A percentile compares a stretch with the other conserved stretches of the same genome.
These are phyloP conservation scores for Boletus speciosus DNA, from an alignment of 768 basidiomycete genomes.

Conservation along the genomic window DNA sequence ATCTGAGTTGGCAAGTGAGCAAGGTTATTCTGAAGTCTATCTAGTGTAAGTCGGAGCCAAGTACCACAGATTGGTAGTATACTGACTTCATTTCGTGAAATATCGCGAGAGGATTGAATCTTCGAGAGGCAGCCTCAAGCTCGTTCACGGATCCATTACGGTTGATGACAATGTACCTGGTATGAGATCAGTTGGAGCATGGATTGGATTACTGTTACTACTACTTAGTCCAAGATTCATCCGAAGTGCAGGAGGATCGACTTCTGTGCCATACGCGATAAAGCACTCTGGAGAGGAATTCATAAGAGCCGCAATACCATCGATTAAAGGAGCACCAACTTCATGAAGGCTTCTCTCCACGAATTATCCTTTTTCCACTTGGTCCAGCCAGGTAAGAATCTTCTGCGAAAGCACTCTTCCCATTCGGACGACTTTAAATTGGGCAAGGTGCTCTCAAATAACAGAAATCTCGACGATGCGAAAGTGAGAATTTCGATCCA, in stretches of 20 bases:
- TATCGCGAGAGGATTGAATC: slow-evolving; percentile 61
- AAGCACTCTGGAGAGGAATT: slow-evolving; percentile 44
- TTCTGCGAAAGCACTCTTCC: slow-evolving; percentile 68
- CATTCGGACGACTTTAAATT: slow-evolving; percentile 64
- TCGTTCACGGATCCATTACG: slow-evolving; percentile 74
- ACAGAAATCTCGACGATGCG: slow-evolving; percentile 57
- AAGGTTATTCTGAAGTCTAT: slow-evolving; percentile 65
- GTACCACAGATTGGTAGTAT: neutral
- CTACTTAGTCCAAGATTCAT: slow-evolving; percentile 84
- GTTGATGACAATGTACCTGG: slow-evolving; percentile 70
- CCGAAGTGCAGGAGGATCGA: slow-evolving; percentile 64
- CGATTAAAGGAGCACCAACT: slow-evolving; percentile 40
- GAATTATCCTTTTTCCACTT: slow-evolving; percentile 60
- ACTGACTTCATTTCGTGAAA: slow-evolving; percentile 76
- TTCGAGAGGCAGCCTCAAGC: slow-evolving; percentile 62
- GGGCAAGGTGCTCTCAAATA: slow-evolving; percentile 67
- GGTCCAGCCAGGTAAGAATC: slow-evolving; percentile 76
- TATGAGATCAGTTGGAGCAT: neutral
- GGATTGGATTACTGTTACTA: slow-evolving; percentile 14
- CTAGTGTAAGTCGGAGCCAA: slow-evolving; percentile 3
- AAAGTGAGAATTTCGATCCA: slow-evolving; percentile 75
- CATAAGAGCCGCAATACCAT: slow-evolving; percentile 5
- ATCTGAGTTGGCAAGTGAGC: slow-evolving; percentile 64
- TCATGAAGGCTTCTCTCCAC: slow-evolving; percentile 67
- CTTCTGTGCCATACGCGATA: slow-evolving; percentile 68